These are phyloP conservation scores for Cladophialophora immunda DNA, from an alignment of 2,329 filamentous ascomycete species.

Conservation along the genomic window DNA sequence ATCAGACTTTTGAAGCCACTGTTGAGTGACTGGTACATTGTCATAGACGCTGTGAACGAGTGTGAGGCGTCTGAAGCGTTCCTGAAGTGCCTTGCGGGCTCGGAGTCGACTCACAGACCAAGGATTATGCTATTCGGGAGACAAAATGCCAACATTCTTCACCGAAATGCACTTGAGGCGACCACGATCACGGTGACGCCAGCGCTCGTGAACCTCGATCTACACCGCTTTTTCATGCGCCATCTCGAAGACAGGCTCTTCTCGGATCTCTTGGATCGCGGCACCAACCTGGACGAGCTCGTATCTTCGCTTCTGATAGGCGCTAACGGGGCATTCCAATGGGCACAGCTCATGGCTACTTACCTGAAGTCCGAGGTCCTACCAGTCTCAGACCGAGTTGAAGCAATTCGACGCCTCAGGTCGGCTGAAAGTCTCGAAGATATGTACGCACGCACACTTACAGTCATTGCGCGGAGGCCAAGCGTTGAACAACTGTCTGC, in stretches of 20 bases:
- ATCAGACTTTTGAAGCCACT: not conserved
- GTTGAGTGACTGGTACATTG: not conserved
- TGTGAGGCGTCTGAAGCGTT: not conserved
- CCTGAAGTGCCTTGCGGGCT: not conserved
- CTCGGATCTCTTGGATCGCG: not conserved
- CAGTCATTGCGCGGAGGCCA: not conserved
- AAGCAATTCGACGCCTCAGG: not conserved
- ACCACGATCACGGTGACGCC: not conserved
- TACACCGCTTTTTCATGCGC: not conserved
- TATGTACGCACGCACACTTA: not conserved
- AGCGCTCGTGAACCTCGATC: not conserved
- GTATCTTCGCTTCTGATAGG: not conserved
- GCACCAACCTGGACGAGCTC: not conserved
- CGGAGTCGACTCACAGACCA: not conserved
- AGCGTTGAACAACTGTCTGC: not conserved
- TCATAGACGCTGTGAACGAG: slow-evolving; percentile 5
- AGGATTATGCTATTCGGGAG: not conserved
- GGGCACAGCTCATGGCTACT: not conserved
- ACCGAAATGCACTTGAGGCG: not conserved
- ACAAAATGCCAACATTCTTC: not conserved
- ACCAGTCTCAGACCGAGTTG: not conserved
- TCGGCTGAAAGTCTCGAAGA: not conserved
- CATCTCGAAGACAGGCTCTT: not conserved
- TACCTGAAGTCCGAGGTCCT: not conserved
- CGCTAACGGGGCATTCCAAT: not conserved